These are phyloP conservation scores for Adiantum capillusveneris DNA, from an alignment of 75 land plant species.

Conservation along the genomic window DNA sequence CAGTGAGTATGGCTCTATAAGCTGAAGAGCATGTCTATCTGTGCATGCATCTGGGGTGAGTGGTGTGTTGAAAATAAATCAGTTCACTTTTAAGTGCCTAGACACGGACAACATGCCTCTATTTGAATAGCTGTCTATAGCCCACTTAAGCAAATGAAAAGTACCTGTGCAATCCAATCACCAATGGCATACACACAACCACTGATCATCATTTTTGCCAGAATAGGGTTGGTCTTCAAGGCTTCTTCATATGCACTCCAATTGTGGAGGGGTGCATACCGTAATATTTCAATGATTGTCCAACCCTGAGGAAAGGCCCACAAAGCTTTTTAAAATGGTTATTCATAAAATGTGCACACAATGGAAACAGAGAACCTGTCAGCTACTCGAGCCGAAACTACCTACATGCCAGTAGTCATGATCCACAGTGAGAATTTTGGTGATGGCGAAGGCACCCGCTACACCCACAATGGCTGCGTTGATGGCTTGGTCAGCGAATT, in stretches of 20 bases:
- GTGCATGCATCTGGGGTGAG: too few species aligned
- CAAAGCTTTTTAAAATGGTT: too few species aligned
- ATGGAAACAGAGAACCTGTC: too few species aligned
- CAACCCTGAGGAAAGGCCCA: constrained; percentile 55
- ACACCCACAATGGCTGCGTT: constrained; percentile 78
- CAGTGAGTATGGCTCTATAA: too few species aligned
- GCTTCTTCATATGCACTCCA: constrained; percentile 93
- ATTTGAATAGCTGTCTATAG: too few species aligned
- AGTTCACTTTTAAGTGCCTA: too few species aligned
- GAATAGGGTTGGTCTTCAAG: constrained; percentile 68
- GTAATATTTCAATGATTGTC: constrained; percentile 78
- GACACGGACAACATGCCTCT: too few species aligned
- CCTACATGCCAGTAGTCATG: constrained; percentile 92
- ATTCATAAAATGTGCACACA: too few species aligned
- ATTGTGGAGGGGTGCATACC: constrained; percentile 87
- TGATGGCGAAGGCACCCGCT: constrained; percentile 66
- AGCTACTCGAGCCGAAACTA: not conserved
- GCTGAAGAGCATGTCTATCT: too few species aligned
- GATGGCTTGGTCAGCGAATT: constrained; percentile 45
- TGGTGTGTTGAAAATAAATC: too few species aligned
- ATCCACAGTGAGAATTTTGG: constrained; percentile 82
- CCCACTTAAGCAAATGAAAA: not conserved
- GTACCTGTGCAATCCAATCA: constrained; percentile 96
- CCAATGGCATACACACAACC: constrained; percentile 81
- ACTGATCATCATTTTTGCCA: constrained; percentile 93